Conservation (phyloP, 306 rosid species). For the Astragalus membranaceus region DNA sequence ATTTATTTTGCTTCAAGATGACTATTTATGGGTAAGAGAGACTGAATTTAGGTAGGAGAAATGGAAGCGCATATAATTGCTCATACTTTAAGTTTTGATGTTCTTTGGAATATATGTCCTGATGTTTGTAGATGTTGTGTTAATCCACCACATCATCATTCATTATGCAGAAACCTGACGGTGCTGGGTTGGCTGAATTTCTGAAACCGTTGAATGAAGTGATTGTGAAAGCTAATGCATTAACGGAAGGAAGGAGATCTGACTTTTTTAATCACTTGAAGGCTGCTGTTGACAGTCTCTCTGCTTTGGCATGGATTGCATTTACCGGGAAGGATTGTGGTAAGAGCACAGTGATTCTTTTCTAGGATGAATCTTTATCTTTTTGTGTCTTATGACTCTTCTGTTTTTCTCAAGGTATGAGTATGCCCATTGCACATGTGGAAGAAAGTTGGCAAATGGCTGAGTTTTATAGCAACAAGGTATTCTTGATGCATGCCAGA, state of each 20-base stretch:
- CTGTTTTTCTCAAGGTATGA: slow-evolving; percentile 70
- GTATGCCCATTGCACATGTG: slow-evolving; percentile 96
- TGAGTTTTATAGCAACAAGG: slow-evolving; percentile 97
- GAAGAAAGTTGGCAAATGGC: slow-evolving; percentile 99
- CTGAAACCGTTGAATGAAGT: slow-evolving; percentile 78
- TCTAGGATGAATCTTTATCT: neutral
- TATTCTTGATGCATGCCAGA: slow-evolving; percentile 29
- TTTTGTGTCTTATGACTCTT: slow-evolving; percentile 16
- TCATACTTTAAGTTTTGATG: neutral
- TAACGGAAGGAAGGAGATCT: slow-evolving; percentile 84
- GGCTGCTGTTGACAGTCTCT: slow-evolving; percentile 86
- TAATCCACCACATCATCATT: slow-evolving; percentile 10
- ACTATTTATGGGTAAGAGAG: neutral
- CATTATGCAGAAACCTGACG: slow-evolving; percentile 73
- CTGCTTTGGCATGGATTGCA: slow-evolving; percentile 95
- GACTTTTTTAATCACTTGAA: slow-evolving; percentile 86
- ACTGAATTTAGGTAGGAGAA: neutral
- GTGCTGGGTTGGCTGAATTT: slow-evolving; percentile 68
- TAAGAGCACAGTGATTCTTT: slow-evolving; percentile 30
- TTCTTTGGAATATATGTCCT: neutral
- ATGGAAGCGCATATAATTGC: neutral
- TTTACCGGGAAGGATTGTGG: slow-evolving; percentile 88
- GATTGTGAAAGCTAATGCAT: slow-evolving; percentile 45
- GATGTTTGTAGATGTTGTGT: slow-evolving; percentile 3
- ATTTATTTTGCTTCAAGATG: neutral